Base-by-base conservation (phyloP, 768 basidiomycete species). In the Hortiboletus campestris region DNA sequence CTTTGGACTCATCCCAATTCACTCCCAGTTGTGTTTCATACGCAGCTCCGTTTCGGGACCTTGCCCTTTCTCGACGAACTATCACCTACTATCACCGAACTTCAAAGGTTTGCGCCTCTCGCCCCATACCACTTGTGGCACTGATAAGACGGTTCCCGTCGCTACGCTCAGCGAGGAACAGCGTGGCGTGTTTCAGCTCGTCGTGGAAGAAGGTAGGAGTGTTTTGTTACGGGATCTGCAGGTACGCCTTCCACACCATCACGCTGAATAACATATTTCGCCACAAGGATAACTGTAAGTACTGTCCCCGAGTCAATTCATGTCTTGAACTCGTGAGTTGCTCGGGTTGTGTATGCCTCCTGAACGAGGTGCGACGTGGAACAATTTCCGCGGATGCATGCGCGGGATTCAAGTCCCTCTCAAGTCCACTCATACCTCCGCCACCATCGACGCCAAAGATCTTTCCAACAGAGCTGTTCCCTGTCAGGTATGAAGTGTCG, bases 281-380 rank as follows among this genome's bases (percentile, higher is more conserved):
- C 25, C 89, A 91, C 65, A 88, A 84, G 50, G 88, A 89, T 63
- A 76, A 80, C 44, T 71, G 88, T 88, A 58, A 59, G 83, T 51
- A 8, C 34, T 9, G 14, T 34, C 16, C 8, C 29, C 1, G 17
- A 3, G 19, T 32, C 19, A n/a, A 20, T 19, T 11, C 44, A 39
- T 41, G 2, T 4, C 10, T 43, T 32, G 7, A 6, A 39, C 46
- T 52, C 16, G 3, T 25, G n/a, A 29, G 19, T 25, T 20, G n/a
- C 34, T 20, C 58, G 88, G 86, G 75, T 29, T 88, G 91, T 62
- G 79, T 90, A 57, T 78, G 82, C 49, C 81, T 89, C 68, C 71
- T 92, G n/a, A 91, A 91, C 66, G 82, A 88, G 67, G 82, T 89
- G 72, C 82, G 89, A 28, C 81, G 79, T 45, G 89, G 89, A 0